These are phyloP conservation scores for Solanum sitiens DNA, from an alignment of 257 asterid genomes.

Conservation along the genomic window DNA sequence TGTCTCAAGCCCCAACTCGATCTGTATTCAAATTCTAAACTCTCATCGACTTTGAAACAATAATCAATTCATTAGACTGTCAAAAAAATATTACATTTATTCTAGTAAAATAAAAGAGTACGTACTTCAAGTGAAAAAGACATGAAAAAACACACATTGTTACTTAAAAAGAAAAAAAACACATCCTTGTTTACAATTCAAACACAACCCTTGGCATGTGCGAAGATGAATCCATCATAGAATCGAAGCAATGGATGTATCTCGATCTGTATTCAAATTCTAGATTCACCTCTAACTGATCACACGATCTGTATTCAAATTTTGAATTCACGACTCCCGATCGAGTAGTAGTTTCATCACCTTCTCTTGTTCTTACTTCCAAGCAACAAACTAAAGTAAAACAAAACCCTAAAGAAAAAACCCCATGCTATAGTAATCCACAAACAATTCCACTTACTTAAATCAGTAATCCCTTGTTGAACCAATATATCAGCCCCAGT, in stretches of 20 bases:
- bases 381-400: constrained; percentile 51
- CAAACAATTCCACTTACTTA: constrained; percentile 52
- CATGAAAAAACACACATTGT: not conserved
- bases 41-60: not conserved
- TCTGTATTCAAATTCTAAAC: not conserved
- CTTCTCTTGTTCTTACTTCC: constrained; percentile 78
- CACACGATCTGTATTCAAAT: not conserved
- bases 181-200: not conserved
- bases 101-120: not conserved
- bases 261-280: not conserved
- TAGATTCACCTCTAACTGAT: not conserved
- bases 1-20: not conserved
- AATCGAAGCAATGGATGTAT: no score
- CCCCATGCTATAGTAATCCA: constrained; percentile 81
- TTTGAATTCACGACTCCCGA: not conserved
- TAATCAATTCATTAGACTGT: not conserved
- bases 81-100: not conserved
- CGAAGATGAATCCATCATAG: not conserved
- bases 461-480: constrained; percentile 65
- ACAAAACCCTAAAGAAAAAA: constrained; percentile 59
- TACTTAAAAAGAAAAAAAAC: not conserved
- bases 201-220: not conserved
- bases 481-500: constrained; percentile 67
- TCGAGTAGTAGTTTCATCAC: not conserved
- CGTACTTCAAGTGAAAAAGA: not conserved